These are phyloP conservation scores for Basidiobolus meristosporus DNA, from an alignment of 371 early-diverging fungal species.

Conservation along the genomic window DNA sequence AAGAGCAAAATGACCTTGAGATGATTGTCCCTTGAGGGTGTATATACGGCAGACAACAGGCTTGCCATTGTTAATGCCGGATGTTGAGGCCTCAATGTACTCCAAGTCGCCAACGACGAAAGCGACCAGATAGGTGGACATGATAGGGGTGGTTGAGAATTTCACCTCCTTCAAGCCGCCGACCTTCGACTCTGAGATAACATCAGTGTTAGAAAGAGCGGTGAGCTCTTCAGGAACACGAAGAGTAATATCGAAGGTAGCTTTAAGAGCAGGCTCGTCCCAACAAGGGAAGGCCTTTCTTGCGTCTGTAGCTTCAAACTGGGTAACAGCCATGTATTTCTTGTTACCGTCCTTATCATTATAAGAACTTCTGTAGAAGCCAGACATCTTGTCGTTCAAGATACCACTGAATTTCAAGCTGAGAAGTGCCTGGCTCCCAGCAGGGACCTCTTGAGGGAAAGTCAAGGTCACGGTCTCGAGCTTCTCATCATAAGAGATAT, in stretches of 20 bases:
- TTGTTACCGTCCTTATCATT: conserved; percentile 34
- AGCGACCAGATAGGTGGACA: conserved; percentile 45
- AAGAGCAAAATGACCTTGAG: conserved; percentile 63
- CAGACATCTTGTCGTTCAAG: conserved; percentile 65
- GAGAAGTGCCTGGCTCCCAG: conserved; percentile 21
- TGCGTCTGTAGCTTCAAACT: conserved; percentile 89
- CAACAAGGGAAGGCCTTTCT: conserved; percentile 84
- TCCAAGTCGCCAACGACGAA: conserved; percentile 81
- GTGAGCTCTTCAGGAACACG: conserved; percentile 38
- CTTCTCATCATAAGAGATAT: conserved; percentile 24
- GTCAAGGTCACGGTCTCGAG: conserved; percentile 33
- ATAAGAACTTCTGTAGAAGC: conserved; percentile 68
- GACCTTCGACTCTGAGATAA: conserved; percentile 13
- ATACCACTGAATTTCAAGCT: conserved; percentile 38
- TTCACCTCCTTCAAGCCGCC: conserved; percentile 22
- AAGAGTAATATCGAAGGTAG: conserved; percentile 73
- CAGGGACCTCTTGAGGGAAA: conserved; percentile 24
- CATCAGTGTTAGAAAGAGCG: conserved; percentile 77
- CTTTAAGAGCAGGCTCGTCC: conserved; percentile 78
- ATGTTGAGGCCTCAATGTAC: conserved; percentile 56
- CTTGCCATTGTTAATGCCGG: conserved; percentile 32
- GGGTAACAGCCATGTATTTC: conserved; percentile 59
- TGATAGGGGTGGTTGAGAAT: conserved; percentile 60
- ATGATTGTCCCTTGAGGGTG: conserved; percentile 37
- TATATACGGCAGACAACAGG: conserved; percentile 57